A percentile compares a stretch with the other conserved stretches of the same genome.
Evolutionary conservation across 768 basidiomycete species (phyloP).

Genomic region (Cystobasidium tubakii): DNA sequence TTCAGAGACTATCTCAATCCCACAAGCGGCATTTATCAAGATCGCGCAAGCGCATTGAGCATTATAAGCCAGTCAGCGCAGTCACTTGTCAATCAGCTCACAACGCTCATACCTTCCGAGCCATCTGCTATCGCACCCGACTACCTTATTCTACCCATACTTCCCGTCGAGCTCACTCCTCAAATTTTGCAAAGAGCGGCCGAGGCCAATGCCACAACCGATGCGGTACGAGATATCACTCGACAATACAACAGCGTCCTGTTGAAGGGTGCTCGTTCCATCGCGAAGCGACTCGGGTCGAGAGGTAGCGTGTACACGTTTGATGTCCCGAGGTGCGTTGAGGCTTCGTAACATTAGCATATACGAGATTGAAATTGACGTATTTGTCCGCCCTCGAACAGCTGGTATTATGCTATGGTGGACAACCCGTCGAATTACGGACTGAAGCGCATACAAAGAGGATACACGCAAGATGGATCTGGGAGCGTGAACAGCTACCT

Average conservation of each 20-base stretch:
- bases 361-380: neutral
- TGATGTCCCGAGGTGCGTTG: conserved; percentile 17
- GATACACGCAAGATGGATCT: neutral
- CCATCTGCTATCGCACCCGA: conserved; percentile 2
- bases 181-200: neutral
- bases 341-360: neutral
- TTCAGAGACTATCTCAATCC: neutral
- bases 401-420: conserved; percentile 15
- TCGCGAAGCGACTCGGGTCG: conserved; percentile 8
- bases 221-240: conserved; percentile 2
- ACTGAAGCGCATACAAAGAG: neutral
- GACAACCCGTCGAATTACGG: neutral
- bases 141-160: conserved; percentile 28
- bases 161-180: conserved; percentile 28
- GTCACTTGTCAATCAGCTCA: neutral
- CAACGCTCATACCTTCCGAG: conserved; percentile 5
- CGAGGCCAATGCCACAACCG: conserved; percentile 3
- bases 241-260: conserved; percentile 21
- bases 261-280: conserved; percentile 8
- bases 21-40: neutral
- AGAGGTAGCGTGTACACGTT: conserved; percentile 33
- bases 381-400: neutral
- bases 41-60: neutral
- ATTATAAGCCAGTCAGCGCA: conserved; percentile 16
- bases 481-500: neutral